Evolutionary conservation across 2,329 filamentous ascomycete species (phyloP), one percentile per base, ranked within the genome.

Genomic region (Dothistroma pini): DNA sequence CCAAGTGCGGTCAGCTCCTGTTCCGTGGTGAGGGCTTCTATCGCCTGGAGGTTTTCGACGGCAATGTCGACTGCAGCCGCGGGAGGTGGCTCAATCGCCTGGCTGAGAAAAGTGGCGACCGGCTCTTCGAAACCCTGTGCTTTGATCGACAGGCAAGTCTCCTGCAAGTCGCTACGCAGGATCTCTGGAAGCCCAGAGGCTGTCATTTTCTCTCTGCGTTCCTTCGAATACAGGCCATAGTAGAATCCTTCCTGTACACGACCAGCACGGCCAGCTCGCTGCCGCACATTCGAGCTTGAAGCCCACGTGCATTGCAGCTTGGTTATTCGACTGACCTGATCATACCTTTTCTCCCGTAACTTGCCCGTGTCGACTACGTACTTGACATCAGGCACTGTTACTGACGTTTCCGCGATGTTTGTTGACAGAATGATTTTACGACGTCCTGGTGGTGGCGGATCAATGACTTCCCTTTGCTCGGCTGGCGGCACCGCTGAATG

Each of bases 301-400:
- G 77, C 73, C 80, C 80, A 83, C 10, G 73, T 76, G 48, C 73
- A 76, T 47, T 73, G 69, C 16, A 82, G 67, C 48, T 73, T 69
- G 8, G 72, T 74, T 44, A 78, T 76, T 8, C 76, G 73, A 5
- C 70, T 69, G 5, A 65, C 59, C 44, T 77, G 75, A 59, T 80
- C 75, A 63, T 80, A 81, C 38, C 72, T 65, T 21, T 68, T 68
- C 51, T 75, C 71, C 31, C 77, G 72, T 12, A 74, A 63, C 65
- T 77, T 80, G 54, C 81, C 81, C 16, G 74, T 72, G 62, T 84
- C 81, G 35, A 84, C 71, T 1, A 84, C 79, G 66, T 77, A 79
- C 57, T 76, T 75, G 21, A 83, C 79, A 61, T 83, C 81, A 9
- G 80, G 76, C n/a, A 83, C 77, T 6, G 81, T 83, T 47, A 83